Base-by-base conservation (phyloP, 2,329 filamentous ascomycete genomes). In the Tolypocladium paradoxum region DNA sequence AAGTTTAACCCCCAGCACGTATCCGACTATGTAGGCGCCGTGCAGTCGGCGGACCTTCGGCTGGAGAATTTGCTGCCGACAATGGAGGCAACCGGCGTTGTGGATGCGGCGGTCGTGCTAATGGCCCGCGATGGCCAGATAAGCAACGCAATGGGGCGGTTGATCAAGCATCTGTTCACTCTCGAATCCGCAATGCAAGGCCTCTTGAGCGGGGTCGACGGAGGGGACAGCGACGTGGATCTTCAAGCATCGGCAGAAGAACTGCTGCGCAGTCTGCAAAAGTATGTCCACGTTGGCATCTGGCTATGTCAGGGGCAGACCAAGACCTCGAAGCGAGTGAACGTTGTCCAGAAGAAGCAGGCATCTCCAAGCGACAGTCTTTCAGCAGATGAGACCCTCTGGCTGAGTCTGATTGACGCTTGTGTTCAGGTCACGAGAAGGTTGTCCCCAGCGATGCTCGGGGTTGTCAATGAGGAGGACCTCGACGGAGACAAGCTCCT, bases 221-320 rank as follows among this genome's bases (percentile, higher is more conserved):
- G 83, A 1, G 77, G 78, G 2, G 78, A 85, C 53, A 72, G 76
- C 1, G 69, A 73, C 2, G 49, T 58, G 16, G 64, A 73, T 34
- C 57, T 84, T 2, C 79, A 83, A 55, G 81, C 85, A 57, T 81
- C 87, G 0, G 82, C 86, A 0, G 81, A 86, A 53, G 86, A 91
- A 53, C 76, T 96, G 1, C 76, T 96, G 4, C 80, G 83, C 54
- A 84, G 86, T 0, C 73, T 99, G 20, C 85, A 95, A 56, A 96
- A 95, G 66, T 97, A 96, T 69, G 83, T 86, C 1, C 85, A 90
- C 58, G 89, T 99, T 1, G 93, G 95, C 16, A 92, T 95, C 50
- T 99, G 93, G 93, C 75, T 99, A 14, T 97, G 93, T 61, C 89
- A 95, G 68, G 83, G 86, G 1, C 90, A 96, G 65, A 89, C 82